A percentile compares a stretch with the other conserved stretches of the same genome.
Evolutionary conservation across 805 yeast species (phyloP).

Genomic region (Monosporozyma aerobia): DNA sequence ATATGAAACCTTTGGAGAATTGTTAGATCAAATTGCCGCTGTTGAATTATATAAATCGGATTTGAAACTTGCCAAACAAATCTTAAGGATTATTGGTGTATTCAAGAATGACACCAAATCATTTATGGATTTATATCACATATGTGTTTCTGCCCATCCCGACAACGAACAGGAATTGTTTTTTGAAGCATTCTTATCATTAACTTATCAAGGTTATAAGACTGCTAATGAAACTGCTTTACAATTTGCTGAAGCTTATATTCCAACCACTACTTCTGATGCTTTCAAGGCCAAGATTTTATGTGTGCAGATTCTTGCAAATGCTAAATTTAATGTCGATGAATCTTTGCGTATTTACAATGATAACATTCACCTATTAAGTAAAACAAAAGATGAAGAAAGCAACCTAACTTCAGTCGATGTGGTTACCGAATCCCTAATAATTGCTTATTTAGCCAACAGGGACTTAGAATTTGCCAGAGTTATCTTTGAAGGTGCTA

Average conservation of each 20-base stretch:
- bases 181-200: constrained; percentile 33
- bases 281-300: constrained; percentile 28
- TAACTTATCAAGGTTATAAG: constrained; percentile 34
- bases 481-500: constrained; percentile 41
- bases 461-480: constrained; percentile 48
- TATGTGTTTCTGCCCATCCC: constrained; percentile 32
- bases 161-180: constrained; percentile 35
- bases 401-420: constrained; percentile 34
- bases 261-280: constrained; percentile 21
- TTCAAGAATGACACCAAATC: constrained; percentile 15
- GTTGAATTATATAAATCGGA: constrained; percentile 29
- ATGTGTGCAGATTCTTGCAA: constrained; percentile 36
- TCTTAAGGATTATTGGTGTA: constrained; percentile 17
- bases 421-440: constrained; percentile 37
- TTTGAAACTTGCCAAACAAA: constrained; percentile 13
- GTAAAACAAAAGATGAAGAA: constrained; percentile 26
- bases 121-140: constrained; percentile 33
- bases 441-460: constrained; percentile 35
- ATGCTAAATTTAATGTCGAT: constrained; percentile 33
- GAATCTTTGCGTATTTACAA: constrained; percentile 38
- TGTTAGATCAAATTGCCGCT: constrained; percentile 23
- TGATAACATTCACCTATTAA: constrained; percentile 33
- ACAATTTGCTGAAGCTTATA: constrained; percentile 33
- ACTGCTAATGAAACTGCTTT: constrained; percentile 25
- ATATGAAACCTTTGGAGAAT: constrained; percentile 7